Percentiles rank a stretch among this genome's conserved stretches.
Conservation (phyloP, 2,329 filamentous ascomycete species). For the Clonostachys rhizophaga region DNA sequence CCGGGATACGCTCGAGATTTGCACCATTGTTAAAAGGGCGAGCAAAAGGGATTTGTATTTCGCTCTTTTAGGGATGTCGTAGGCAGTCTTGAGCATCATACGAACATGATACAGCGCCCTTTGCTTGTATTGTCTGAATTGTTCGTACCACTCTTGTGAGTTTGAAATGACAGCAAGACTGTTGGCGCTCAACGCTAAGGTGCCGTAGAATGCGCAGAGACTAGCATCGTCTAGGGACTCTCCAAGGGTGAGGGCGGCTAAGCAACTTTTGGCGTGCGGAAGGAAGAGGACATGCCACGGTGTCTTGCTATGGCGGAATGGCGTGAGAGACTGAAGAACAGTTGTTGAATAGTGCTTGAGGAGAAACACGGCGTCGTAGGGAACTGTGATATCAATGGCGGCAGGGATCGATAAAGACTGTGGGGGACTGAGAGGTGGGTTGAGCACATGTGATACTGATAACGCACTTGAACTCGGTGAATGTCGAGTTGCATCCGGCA, state of each 20-base stretch:
- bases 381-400: neutral
- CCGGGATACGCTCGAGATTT: conserved; percentile 24
- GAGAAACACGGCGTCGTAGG: conserved; percentile 25
- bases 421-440: too few species aligned
- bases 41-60: conserved; percentile 36
- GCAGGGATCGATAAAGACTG: too few species aligned
- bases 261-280: conserved; percentile 23
- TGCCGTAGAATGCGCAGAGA: conserved; percentile 26
- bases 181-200: conserved; percentile 29
- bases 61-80: conserved; percentile 19
- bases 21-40: conserved; percentile 31
- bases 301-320: conserved; percentile 27
- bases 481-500: too few species aligned
- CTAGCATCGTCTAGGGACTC: conserved; percentile 24
- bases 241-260: conserved; percentile 27
- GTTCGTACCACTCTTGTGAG: conserved; percentile 19
- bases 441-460: too few species aligned
- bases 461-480: too few species aligned
- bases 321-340: conserved; percentile 26
- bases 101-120: conserved; percentile 18
- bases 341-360: conserved; percentile 28
- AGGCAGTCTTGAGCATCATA: conserved; percentile 20
- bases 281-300: conserved; percentile 33
- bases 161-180: conserved; percentile 19
- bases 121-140: conserved; percentile 16